These are phyloP conservation scores for Paecilomyces sp. DNA, from an alignment of 2,329 filamentous ascomycete species.

Conservation along the genomic window DNA sequence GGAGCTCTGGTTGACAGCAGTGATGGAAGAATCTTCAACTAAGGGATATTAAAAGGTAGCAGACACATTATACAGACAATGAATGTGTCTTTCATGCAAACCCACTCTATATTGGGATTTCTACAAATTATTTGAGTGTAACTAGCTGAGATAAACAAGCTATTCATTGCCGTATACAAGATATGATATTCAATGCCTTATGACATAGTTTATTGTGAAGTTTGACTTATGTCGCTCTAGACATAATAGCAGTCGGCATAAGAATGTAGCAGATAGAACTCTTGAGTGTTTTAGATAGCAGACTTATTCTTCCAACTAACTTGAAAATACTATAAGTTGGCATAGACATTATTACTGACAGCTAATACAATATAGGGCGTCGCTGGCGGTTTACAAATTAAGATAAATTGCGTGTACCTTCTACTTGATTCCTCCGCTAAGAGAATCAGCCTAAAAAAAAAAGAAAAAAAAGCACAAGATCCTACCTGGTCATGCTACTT, in stretches of 20 bases:
- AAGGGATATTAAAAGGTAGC: neutral
- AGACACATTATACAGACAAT: neutral
- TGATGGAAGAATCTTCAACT: conserved; percentile 4
- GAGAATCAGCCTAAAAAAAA: neutral
- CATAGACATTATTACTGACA: neutral
- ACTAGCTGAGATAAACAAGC: neutral
- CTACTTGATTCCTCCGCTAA: neutral
- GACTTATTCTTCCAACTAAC: neutral
- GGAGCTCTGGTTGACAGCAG: conserved; percentile 18
- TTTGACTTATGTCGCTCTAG: neutral
- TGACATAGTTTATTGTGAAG: neutral
- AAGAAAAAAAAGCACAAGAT: neutral
- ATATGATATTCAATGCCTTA: neutral
- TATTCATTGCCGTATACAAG: neutral
- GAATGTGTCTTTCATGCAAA: neutral
- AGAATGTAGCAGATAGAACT: neutral
- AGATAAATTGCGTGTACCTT: neutral
- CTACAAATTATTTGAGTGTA: neutral
- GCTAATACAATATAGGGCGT: neutral
- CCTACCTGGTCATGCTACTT: neutral
- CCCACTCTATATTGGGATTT: neutral
- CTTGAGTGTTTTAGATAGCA: neutral
- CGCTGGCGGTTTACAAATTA: neutral
- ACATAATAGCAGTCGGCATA: neutral
- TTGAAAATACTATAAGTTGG: neutral